These are phyloP conservation scores for Pilatotrama ljubarskyi DNA, from an alignment of 768 basidiomycete genomes.

Conservation along the genomic window DNA sequence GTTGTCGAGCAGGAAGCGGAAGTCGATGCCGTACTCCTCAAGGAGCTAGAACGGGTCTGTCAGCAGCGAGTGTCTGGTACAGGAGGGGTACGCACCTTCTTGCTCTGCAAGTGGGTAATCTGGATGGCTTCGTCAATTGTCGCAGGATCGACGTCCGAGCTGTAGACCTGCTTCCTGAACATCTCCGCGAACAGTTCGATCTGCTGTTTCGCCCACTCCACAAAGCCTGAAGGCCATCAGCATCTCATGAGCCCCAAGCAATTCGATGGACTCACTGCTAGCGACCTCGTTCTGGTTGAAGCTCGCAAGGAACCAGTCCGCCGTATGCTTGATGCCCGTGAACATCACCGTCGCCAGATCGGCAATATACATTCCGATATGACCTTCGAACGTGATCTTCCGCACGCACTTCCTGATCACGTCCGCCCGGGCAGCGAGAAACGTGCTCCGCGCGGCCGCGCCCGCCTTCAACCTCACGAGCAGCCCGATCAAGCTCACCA, in stretches of 20 bases:
- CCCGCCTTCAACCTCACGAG: constrained; percentile 75
- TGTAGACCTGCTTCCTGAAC: constrained; percentile 91
- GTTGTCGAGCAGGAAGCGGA: constrained; percentile 87
- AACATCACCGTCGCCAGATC: constrained; percentile 90
- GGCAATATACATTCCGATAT: constrained; percentile 80
- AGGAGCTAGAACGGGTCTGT: constrained; percentile 53
- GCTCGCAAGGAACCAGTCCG: constrained; percentile 95
- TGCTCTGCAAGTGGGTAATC: constrained; percentile 79
- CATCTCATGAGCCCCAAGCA: background rate
- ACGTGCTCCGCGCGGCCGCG: constrained; percentile 77
- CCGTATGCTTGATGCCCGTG: constrained; percentile 94
- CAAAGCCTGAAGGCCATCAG: constrained; percentile 61
- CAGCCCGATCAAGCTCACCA: constrained; percentile 69
- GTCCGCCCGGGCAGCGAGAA: constrained; percentile 74
- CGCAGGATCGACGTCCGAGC: constrained; percentile 68
- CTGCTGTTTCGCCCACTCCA: constrained; percentile 90
- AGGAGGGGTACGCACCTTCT: constrained; percentile 55
- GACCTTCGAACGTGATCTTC: constrained; percentile 87
- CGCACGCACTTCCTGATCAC: constrained; percentile 78
- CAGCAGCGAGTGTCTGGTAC: background rate
- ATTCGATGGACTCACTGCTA: constrained; percentile 60
- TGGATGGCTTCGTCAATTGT: constrained; percentile 77
- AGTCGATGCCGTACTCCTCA: constrained; percentile 93
- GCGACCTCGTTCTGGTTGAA: constrained; percentile 96
- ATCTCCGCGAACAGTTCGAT: constrained; percentile 80